Evolutionary conservation across 78 protist species (phyloP).

Genomic region (Blattamonas nauphoetae): DNA sequence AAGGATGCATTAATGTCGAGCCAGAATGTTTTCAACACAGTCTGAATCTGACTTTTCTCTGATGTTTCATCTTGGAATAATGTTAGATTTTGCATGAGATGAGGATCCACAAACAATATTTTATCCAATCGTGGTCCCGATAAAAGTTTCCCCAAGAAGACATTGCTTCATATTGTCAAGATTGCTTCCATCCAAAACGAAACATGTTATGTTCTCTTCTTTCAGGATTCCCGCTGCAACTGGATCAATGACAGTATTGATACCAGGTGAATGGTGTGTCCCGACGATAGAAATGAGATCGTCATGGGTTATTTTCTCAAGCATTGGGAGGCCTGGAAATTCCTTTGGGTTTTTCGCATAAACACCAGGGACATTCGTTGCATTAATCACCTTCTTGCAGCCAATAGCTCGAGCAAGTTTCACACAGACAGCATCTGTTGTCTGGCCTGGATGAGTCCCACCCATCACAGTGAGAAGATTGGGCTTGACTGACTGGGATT

Average conservation of each 20-base stretch:
- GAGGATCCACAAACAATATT: background rate
- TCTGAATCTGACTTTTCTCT: too few species aligned
- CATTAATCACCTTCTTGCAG: background rate
- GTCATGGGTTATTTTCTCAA: background rate
- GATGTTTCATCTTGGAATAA: too few species aligned
- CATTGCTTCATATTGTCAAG: background rate
- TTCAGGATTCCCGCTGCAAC: background rate
- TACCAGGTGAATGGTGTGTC: background rate
- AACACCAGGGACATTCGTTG: slow-evolving; percentile 7
- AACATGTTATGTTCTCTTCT: background rate
- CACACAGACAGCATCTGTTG: slow-evolving; percentile 4
- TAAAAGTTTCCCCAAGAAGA: background rate
- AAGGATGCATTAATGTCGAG: too few species aligned
- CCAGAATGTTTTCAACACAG: too few species aligned
- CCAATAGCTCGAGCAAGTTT: background rate
- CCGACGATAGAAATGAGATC: background rate
- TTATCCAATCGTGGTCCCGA: background rate
- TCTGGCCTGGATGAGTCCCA: slow-evolving; percentile 5
- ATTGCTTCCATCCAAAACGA: background rate
- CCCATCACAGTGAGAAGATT: background rate
- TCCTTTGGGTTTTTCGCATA: background rate
- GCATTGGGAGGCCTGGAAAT: background rate
- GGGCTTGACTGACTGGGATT: background rate
- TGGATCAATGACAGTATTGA: background rate
- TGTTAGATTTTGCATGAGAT: too few species aligned